A percentile compares a stretch with the other conserved stretches of the same genome.
Conservation (phyloP, 2,329 filamentous ascomycete genomes). For the Albophoma yamanashiensis region DNA sequence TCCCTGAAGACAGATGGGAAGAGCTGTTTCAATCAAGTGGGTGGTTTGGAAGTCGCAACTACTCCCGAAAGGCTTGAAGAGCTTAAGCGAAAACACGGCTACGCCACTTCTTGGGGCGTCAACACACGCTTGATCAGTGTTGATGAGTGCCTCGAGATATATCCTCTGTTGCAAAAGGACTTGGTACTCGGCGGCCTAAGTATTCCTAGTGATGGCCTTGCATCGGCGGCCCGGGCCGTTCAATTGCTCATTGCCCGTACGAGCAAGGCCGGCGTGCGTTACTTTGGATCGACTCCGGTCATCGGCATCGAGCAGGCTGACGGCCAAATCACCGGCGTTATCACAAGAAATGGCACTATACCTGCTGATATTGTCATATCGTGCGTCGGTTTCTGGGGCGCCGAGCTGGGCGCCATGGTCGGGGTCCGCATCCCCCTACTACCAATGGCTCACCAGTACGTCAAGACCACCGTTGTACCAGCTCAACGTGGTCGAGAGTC, state of each 20-base stretch:
- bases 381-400: conserved; percentile 56
- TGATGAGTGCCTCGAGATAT: conserved; percentile 40
- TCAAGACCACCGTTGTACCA: conserved; percentile 45
- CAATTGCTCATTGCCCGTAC: conserved; percentile 50
- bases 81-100: conserved; percentile 51
- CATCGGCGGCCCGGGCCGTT: conserved; percentile 49
- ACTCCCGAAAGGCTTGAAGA: conserved; percentile 48
- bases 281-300: conserved; percentile 44
- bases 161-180: conserved; percentile 42
- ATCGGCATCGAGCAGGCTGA: conserved; percentile 41
- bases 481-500: conserved; percentile 23
- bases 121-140: conserved; percentile 38
- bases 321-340: conserved; percentile 44
- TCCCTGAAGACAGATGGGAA: conserved; percentile 29
- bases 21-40: conserved; percentile 50
- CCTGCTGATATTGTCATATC: conserved; percentile 51
- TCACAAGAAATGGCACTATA: conserved; percentile 34
- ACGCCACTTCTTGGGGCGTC: conserved; percentile 50
- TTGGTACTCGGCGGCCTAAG: conserved; percentile 47
- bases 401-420: conserved; percentile 52
- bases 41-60: conserved; percentile 52
- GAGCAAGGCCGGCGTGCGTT: conserved; percentile 44
- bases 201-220: conserved; percentile 50
- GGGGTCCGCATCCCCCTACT: conserved; percentile 46
- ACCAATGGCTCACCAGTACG: conserved; percentile 54